phyloP scores from a whole-genome alignment of 2,329 filamentous ascomycete species.

The Penicillium capsulatum region DNA sequence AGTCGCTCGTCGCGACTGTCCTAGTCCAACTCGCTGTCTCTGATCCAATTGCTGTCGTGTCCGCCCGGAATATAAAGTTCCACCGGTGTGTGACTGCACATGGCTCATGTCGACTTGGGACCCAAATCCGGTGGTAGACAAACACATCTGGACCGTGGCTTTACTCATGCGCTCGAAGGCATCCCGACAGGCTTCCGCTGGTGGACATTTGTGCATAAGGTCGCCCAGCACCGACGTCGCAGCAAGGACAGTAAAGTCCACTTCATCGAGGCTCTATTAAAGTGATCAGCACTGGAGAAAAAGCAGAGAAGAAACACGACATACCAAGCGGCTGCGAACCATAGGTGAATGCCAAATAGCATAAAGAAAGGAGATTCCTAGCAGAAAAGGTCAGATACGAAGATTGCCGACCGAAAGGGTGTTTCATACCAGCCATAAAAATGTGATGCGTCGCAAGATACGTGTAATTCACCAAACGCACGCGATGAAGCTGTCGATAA shows the following conservation, averaged over 20 bases:
- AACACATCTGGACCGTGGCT: constrained; percentile 91
- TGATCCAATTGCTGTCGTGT: constrained; percentile 21
- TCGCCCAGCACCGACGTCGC: constrained; percentile 90
- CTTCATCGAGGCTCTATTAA: constrained; percentile 74
- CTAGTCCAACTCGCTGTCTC: constrained; percentile 22
- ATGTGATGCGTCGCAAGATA: constrained; percentile 93
- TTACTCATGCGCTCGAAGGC: constrained; percentile 94
- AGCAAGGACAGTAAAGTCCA: constrained; percentile 93
- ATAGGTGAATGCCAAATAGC: constrained; percentile 94
- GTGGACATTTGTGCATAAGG: constrained; percentile 89
- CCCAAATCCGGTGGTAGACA: constrained; percentile 79
- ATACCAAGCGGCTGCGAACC: constrained; percentile 78
- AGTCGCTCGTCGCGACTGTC: constrained; percentile 28
- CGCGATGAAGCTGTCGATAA: constrained; percentile 82
- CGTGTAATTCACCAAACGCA: constrained; percentile 90
- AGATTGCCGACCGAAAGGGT: constrained; percentile 2
- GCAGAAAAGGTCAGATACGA: constrained; percentile 9
- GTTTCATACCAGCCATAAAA: constrained; percentile 78
- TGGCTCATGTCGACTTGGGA: constrained; percentile 34
- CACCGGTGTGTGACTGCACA: constrained; percentile 15
- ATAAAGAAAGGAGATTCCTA: constrained; percentile 84
- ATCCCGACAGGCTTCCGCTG: constrained; percentile 88
- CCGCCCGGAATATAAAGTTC: constrained; percentile 12
- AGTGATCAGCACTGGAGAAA: constrained; percentile 3
- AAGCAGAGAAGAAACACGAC: constrained; percentile 31